A percentile compares a stretch with the other conserved stretches of the same genome.
Evolutionary conservation across 257 asterid genomes (phyloP).

Genomic region (Jacaranda mimosifolia): DNA sequence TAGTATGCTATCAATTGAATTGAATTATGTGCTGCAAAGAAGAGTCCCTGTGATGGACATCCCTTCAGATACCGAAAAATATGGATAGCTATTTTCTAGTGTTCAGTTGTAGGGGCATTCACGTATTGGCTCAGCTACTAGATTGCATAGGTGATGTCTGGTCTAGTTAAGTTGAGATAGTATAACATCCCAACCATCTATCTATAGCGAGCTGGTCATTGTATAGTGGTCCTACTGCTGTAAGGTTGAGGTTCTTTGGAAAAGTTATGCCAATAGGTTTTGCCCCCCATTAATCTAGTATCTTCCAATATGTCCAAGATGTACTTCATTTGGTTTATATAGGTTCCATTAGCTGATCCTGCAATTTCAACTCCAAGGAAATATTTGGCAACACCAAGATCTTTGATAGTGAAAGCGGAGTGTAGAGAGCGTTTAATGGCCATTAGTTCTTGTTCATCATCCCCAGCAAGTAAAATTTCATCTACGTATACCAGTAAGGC

Average conservation of each 20-base stretch:
- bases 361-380: not conserved
- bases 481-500: not conserved
- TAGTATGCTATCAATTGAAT: not conserved
- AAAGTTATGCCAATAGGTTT: not conserved
- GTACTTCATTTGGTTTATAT: not conserved
- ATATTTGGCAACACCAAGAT: not conserved
- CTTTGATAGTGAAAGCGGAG: not conserved
- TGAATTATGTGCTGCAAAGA: not conserved
- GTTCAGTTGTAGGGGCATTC: not conserved
- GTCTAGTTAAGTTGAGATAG: not conserved
- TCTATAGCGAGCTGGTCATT: not conserved
- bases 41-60: not conserved
- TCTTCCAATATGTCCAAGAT: not conserved
- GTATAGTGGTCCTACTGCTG: not conserved
- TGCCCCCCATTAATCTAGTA: not conserved
- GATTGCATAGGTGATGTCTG: not conserved
- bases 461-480: not conserved
- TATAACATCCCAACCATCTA: not conserved
- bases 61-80: not conserved
- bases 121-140: not conserved
- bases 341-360: not conserved
- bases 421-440: not conserved
- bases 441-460: not conserved
- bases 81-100: not conserved
- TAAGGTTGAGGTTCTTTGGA: not conserved